Base-by-base conservation (phyloP, 139 green algal genomes). In the Picocystis salinarum region DNA sequence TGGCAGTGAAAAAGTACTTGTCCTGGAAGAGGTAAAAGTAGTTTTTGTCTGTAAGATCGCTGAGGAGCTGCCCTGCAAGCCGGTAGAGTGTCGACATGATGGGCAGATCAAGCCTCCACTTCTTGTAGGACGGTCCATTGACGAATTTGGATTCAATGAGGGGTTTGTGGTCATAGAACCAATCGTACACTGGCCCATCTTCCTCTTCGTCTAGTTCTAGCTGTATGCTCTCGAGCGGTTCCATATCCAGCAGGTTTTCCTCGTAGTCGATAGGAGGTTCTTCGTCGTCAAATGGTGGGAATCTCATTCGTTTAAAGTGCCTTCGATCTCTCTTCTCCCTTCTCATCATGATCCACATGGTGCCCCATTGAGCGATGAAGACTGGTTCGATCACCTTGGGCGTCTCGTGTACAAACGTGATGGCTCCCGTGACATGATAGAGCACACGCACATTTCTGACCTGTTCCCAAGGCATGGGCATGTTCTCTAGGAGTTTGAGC, bases 321-420 rank as follows among this genome's bases (percentile, higher is more conserved):
- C 88, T 61, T 17, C 89, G 67, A 64, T 99, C 89, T 6, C 89
- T 65, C 77, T 99, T 99, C 75, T 99, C 89, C 1, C 89, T 67
- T 29, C 89, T 63, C 88, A 97, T 97, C 85, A 96, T 96, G 73
- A 99, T 95, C 69, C 89, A 99, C 85, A 96, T 97, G 39, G 69
- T 91, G 52, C 83, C 88, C 89, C 89, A 99, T 66, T 97, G 82
- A n/a, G n/a, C 41, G 88, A 91, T 61, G 76, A 91, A 99, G 1
- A 94, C 67, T 0, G 89, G 89, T 69, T 95, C 82, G 46, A 99
- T 94, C 24, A 97, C 88, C 46, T 71, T 72, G 13, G 89, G 89
- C 28, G 86, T 80, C 61, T 96, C 89, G 53, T 97, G 83, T 44
- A 99, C 83, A 60, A 99, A 97, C 4, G 81, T 95, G 70, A 99